phyloP scores from a whole-genome alignment of 202 grass and related monocot genomes.

The Schoenoplectus triqueter region DNA sequence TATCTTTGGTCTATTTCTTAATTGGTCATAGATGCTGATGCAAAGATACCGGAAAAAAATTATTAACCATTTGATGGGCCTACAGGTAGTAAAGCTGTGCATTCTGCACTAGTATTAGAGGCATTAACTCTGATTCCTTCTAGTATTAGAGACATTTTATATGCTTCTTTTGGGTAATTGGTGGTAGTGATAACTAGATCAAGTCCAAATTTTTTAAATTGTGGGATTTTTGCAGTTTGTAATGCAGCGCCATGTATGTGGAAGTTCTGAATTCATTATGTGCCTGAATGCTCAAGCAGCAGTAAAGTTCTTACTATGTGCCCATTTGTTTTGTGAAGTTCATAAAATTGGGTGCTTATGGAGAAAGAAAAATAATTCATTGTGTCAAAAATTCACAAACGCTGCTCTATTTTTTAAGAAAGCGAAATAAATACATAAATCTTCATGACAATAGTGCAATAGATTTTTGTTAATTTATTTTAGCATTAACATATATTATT shows the following conservation, averaged over 20 bases:
- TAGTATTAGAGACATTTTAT: not conserved
- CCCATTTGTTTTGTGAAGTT: not conserved
- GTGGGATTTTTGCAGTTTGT: not conserved
- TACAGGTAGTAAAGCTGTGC: not conserved
- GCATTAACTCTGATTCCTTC: not conserved
- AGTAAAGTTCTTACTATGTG: not conserved
- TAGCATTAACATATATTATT: not conserved
- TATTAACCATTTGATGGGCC: not conserved
- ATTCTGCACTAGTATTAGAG: not conserved
- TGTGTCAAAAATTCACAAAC: too few relatives aligned
- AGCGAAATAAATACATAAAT: not conserved
- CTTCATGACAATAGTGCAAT: not conserved
- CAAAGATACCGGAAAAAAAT: not conserved
- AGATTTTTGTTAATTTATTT: not conserved
- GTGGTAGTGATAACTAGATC: not conserved
- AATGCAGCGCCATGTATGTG: not conserved
- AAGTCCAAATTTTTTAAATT: not conserved
- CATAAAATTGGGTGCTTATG: not conserved
- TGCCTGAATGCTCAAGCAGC: not conserved
- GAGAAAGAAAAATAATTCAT: not conserved
- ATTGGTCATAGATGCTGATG: not conserved
- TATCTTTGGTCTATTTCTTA: too few relatives aligned
- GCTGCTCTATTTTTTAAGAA: not conserved
- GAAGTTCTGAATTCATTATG: not conserved
- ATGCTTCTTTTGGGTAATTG: not conserved